Percentiles rank a stretch among this genome's conserved stretches.
phyloP scores from a whole-genome alignment of 129 eudicot species.

The Artemisia argyi region DNA sequence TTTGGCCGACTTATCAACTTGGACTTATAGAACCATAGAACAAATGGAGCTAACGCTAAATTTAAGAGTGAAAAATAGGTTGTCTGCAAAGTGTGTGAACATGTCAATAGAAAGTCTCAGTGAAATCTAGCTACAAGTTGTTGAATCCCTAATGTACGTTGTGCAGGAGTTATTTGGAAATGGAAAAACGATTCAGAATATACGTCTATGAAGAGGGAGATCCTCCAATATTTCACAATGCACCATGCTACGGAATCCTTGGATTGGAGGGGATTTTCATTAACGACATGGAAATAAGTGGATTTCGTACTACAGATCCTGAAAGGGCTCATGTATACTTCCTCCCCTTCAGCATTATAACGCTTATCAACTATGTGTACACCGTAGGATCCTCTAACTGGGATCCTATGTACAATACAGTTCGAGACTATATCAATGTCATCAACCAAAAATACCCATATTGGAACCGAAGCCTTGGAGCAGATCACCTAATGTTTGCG shows the following conservation, averaged over 20 bases:
- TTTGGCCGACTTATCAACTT: not conserved
- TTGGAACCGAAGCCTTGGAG: slow-evolving; percentile 77
- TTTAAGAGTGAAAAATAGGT: not conserved
- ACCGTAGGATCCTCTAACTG: slow-evolving; percentile 46
- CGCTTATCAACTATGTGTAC: slow-evolving; percentile 43
- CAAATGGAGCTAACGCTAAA: not conserved
- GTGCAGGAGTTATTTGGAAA: slow-evolving; percentile 76
- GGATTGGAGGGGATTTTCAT: slow-evolving; percentile 76
- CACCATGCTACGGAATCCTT: slow-evolving; percentile 63
- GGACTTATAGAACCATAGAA: not conserved
- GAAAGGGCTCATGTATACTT: slow-evolving; percentile 64
- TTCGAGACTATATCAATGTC: slow-evolving; percentile 52
- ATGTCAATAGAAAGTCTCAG: not conserved
- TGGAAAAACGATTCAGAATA: slow-evolving; percentile 60
- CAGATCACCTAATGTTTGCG: slow-evolving; percentile 84
- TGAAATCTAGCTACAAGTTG: too few relatives aligned
- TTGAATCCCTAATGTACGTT: slow-evolving; percentile 1
- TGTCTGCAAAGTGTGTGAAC: not conserved
- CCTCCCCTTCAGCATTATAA: slow-evolving; percentile 60
- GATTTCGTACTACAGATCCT: slow-evolving; percentile 66
- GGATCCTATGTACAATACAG: slow-evolving; percentile 53
- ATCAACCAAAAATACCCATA: slow-evolving; percentile 52
- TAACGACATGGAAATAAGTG: slow-evolving; percentile 49
- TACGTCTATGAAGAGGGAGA: slow-evolving; percentile 83
- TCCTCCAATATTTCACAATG: slow-evolving; percentile 67